phyloP scores from a whole-genome alignment of 1,139 yeast species.

The Yamadazyma triangularis region DNA sequence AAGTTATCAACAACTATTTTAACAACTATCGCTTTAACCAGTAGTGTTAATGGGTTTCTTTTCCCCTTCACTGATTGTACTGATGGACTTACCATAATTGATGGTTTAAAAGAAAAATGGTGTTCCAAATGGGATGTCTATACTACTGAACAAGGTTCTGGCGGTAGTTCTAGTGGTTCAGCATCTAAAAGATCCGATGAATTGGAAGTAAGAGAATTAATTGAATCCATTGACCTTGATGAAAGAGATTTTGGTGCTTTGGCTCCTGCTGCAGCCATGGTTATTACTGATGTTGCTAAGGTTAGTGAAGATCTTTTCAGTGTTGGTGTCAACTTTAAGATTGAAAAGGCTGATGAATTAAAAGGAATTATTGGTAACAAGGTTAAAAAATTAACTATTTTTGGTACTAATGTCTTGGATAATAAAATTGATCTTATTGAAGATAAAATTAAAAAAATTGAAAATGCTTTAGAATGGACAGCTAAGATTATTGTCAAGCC shows the following conservation, averaged over 20 bases:
- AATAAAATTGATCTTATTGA: slow-evolving; percentile 11
- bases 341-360: slow-evolving; percentile 16
- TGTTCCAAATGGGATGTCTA: slow-evolving; percentile 6
- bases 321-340: slow-evolving; percentile 18
- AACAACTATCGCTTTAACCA: neutral
- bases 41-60: slow-evolving; percentile 5
- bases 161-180: neutral
- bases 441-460: slow-evolving; percentile 6
- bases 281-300: slow-evolving; percentile 16
- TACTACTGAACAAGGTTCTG: too few relatives aligned
- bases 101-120: slow-evolving; percentile 2
- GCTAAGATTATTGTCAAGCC: slow-evolving; percentile 17
- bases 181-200: slow-evolving; percentile 1
- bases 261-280: slow-evolving; percentile 21
- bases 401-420: slow-evolving; percentile 17
- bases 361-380: slow-evolving; percentile 11
- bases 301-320: slow-evolving; percentile 15
- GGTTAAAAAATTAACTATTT: slow-evolving; percentile 12
- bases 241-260: slow-evolving; percentile 8
- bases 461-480: slow-evolving; percentile 15
- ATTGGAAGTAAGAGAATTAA: too few relatives aligned
- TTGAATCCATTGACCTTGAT: too few relatives aligned
- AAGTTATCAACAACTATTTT: neutral
- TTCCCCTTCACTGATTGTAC: slow-evolving; percentile 3
- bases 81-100: neutral